Evolutionary conservation across 2,329 filamentous ascomycete species (phyloP).

Genomic region (Parastagonospora nodorum): DNA sequence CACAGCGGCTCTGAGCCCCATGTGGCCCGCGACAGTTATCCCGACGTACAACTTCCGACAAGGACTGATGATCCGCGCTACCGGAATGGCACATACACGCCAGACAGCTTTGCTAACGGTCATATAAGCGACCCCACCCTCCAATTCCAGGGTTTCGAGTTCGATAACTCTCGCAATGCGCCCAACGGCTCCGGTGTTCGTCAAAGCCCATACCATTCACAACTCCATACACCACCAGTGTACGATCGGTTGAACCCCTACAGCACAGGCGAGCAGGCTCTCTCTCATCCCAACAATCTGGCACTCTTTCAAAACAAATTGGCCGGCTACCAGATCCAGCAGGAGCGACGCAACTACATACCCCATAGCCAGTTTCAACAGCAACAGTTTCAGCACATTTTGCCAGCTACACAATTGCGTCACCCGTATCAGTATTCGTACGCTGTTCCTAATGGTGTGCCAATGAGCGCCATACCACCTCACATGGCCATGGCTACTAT

Average conservation of each 20-base stretch:
- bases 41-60: conserved; percentile 27
- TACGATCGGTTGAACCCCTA: conserved; percentile 52
- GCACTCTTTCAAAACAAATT: conserved; percentile 56
- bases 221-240: conserved; percentile 50
- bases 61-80: conserved; percentile 25
- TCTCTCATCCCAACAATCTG: conserved; percentile 51
- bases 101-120: conserved; percentile 40
- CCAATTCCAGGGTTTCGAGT: conserved; percentile 47
- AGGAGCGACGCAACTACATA: conserved; percentile 43
- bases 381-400: conserved; percentile 39
- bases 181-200: conserved; percentile 51
- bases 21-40: conserved; percentile 28
- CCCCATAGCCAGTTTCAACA: conserved; percentile 39
- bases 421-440: conserved; percentile 45
- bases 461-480: conserved; percentile 39
- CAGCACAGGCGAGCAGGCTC: conserved; percentile 45
- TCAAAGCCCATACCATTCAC: conserved; percentile 55
- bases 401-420: conserved; percentile 44
- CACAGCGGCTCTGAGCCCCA: conserved; percentile 26
- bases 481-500: conserved; percentile 43
- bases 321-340: conserved; percentile 53
- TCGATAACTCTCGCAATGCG: conserved; percentile 47
- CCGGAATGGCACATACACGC: conserved; percentile 39
- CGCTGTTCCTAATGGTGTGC: conserved; percentile 42
- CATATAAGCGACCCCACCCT: conserved; percentile 41